These are phyloP conservation scores for Sphagnum contortum DNA, from an alignment of 225 moss, liverwort and hornwort species.

Conservation along the genomic window DNA sequence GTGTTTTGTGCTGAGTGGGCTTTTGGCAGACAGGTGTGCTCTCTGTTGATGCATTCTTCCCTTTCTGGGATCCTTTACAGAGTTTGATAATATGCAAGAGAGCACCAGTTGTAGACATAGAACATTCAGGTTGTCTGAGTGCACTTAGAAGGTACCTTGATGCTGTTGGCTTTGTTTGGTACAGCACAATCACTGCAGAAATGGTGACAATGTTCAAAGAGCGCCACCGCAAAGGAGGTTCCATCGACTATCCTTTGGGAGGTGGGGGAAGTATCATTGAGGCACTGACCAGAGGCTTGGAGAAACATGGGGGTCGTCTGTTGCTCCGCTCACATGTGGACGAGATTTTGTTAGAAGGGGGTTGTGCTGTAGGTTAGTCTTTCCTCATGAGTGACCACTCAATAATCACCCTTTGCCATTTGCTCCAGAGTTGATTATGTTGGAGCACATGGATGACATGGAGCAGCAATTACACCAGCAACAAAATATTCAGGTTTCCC, in stretches of 20 bases:
- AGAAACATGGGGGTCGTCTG: conserved; percentile 52
- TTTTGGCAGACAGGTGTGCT: conserved; percentile 60
- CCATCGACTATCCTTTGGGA: conserved; percentile 73
- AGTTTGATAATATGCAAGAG: too few relatives aligned
- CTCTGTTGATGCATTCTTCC: neutral
- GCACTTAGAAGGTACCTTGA: too few relatives aligned
- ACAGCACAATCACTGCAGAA: conserved; percentile 82
- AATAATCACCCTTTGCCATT: too few relatives aligned
- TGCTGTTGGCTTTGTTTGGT: neutral
- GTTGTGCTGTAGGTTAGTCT: conserved; percentile 60
- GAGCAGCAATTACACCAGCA: too few relatives aligned
- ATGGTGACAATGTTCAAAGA: conserved; percentile 87
- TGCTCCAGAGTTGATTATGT: too few relatives aligned
- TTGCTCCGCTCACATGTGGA: conserved; percentile 60
- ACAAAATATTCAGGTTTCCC: too few relatives aligned
- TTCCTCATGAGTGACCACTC: neutral
- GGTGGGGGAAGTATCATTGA: conserved; percentile 75
- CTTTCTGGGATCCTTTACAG: neutral
- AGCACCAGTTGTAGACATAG: too few relatives aligned
- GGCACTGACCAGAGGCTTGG: conserved; percentile 71
- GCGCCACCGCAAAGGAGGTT: conserved; percentile 62
- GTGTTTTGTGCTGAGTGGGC: conserved; percentile 79
- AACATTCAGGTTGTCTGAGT: too few relatives aligned
- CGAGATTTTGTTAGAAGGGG: conserved; percentile 52
- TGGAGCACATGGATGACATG: too few relatives aligned